These are phyloP conservation scores for Cladosporium sp. DNA, from an alignment of 2,329 filamentous ascomycete genomes.

Conservation along the genomic window DNA sequence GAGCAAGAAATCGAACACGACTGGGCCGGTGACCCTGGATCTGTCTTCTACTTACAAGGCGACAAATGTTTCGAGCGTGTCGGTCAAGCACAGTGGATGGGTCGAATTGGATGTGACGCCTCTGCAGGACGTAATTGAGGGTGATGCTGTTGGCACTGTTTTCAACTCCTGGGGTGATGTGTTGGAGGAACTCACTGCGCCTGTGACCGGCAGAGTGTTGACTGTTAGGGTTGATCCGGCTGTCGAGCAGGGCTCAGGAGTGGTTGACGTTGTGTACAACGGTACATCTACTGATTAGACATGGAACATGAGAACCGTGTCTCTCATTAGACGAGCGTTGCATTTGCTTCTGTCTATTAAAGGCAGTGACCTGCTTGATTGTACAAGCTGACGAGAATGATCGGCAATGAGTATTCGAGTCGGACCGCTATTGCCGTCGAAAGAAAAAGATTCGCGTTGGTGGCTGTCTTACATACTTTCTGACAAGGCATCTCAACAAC, in stretches of 20 bases:
- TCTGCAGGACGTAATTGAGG: slow-evolving; percentile 34
- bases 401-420: no score
- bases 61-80: slow-evolving; percentile 30
- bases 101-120: slow-evolving; percentile 26
- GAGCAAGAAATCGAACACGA: slow-evolving; percentile 1
- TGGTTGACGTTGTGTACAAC: slow-evolving; percentile 35
- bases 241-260: slow-evolving; percentile 33
- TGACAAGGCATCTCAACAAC: no score
- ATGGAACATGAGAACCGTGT: no score
- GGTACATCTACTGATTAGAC: slow-evolving; percentile 21
- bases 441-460: no score
- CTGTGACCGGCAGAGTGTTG: slow-evolving; percentile 32
- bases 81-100: slow-evolving; percentile 28
- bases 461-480: no score
- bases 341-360: no score
- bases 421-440: no score
- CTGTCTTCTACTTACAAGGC: slow-evolving; percentile 25
- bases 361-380: no score
- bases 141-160: slow-evolving; percentile 34
- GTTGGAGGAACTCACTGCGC: slow-evolving; percentile 32
- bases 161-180: slow-evolving; percentile 36
- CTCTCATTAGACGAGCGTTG: no score
- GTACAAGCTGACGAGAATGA: no score
- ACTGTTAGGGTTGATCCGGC: slow-evolving; percentile 33
- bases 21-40: slow-evolving; percentile 6